A percentile compares a stretch with the other conserved stretches of the same genome.
These are phyloP conservation scores for Podaxis pistillaris DNA, from an alignment of 768 basidiomycete genomes.

Conservation along the genomic window DNA sequence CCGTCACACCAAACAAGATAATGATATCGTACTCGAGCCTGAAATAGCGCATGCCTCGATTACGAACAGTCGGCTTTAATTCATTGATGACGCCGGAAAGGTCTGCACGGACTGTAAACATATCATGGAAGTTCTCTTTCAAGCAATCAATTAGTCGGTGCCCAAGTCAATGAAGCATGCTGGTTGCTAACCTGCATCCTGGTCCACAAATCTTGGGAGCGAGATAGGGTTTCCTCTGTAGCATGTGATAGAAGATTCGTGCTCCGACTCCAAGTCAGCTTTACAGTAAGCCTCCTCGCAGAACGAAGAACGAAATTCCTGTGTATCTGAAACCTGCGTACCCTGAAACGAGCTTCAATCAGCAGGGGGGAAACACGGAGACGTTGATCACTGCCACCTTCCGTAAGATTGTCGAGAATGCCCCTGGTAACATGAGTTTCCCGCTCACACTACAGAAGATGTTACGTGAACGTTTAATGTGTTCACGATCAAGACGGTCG, in stretches of 20 bases:
- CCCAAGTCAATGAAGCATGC: too few relatives aligned
- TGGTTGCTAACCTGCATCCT: conserved; percentile 18
- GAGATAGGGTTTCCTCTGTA: conserved; percentile 18
- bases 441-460: conserved; percentile 9
- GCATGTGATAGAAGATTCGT: conserved; percentile 17
- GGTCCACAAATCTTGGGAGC: conserved; percentile 22
- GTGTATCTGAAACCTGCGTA: conserved; percentile 22
- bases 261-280: conserved; percentile 6
- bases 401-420: conserved; percentile 14
- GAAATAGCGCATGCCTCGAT: conserved; percentile 19
- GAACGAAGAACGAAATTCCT: conserved; percentile 20
- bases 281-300: conserved; percentile 7
- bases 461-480: neutral
- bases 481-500: conserved; percentile 10
- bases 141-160: neutral
- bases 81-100: conserved; percentile 12
- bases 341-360: conserved; percentile 13
- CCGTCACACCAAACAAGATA: conserved; percentile 42
- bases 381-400: conserved; percentile 8
- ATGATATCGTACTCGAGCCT: conserved; percentile 34
- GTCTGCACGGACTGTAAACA: conserved; percentile 24
- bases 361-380: neutral
- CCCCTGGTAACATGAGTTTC: neutral
- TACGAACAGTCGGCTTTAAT: conserved; percentile 1
- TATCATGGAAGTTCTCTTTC: conserved; percentile 18